These are phyloP conservation scores for Mrakia frigida DNA, from an alignment of 768 basidiomycete species.

Conservation along the genomic window DNA sequence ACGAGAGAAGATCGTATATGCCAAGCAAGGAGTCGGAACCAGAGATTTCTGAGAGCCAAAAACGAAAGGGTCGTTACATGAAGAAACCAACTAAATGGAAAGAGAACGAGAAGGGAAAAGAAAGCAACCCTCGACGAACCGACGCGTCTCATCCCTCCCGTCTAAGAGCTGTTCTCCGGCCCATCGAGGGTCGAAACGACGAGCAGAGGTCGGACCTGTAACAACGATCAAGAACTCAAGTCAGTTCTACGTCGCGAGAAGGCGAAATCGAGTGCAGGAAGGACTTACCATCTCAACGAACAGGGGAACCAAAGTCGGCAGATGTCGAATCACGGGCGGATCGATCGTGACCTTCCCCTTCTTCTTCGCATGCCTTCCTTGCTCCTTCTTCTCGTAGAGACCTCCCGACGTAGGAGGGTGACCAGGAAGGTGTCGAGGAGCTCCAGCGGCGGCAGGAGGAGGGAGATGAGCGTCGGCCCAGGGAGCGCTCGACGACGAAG, in stretches of 20 bases:
- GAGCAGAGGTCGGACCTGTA: constrained; percentile 32
- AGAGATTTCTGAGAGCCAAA: too few relatives aligned
- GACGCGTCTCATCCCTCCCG: not conserved
- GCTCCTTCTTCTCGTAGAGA: constrained; percentile 27
- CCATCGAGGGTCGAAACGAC: constrained; percentile 27
- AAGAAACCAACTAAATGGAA: too few relatives aligned
- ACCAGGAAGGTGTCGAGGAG: constrained; percentile 1
- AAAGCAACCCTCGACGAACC: not conserved
- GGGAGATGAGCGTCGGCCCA: constrained; percentile 13
- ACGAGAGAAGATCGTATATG: too few relatives aligned
- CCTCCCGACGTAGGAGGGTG: constrained; percentile 9
- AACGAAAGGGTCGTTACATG: too few relatives aligned
- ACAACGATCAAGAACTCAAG: not conserved
- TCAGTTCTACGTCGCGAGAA: not conserved
- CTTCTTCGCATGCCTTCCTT: constrained; percentile 31
- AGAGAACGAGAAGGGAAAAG: too few relatives aligned
- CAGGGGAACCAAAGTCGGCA: constrained; percentile 77
- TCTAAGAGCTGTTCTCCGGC: not conserved
- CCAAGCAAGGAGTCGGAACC: too few relatives aligned
- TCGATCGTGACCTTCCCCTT: constrained; percentile 47
- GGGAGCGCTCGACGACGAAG: not conserved
- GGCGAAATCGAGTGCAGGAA: not conserved
- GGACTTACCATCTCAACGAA: constrained; percentile 82
- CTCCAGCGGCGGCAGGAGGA: not conserved
- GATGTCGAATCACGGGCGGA: constrained; percentile 69